Base-by-base conservation (phyloP, 179 eudicot species). In the Nepenthes alata region DNA sequence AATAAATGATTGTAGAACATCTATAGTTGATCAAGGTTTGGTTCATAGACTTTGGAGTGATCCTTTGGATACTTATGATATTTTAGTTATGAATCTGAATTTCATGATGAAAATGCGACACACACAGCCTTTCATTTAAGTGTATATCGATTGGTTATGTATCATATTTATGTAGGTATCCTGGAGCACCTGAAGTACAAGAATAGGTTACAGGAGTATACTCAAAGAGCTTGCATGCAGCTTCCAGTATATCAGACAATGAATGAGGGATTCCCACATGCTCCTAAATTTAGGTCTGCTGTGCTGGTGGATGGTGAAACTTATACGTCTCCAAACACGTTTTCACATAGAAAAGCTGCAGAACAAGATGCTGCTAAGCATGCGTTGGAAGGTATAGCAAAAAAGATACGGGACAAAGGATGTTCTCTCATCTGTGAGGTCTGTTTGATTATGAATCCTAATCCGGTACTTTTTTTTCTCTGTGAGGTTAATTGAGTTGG, bases 291-390 rank as follows among this genome's bases (percentile, higher is more conserved):
- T 57, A 76, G 71, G 39, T 80, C 77, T 14, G 71, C 70, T 6
- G 95, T 87, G 13, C 58, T 51, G 55, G 83, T 84, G 2, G 84
- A 84, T 61, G 95, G 87, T 49, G 64, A 53, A 15, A 65, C 67
- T n/a, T 84, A 71, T 53, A 57, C 58, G 9, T 76, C 81, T 52
- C 38, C 50, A 1, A 63, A 15, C 41, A 41, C 81, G 48, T 80
- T 55, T 57, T 2, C 75, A 10, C 58, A 44, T 5, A 65, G 58
- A 44, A 84, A 78, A 69, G 68, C 74, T 13, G 90, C 95, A 2
- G 90, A 87, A 45, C 82, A 80, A 67, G 78, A 80, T 67, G 90
- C 56, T 53, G 87, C 95, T 5, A 78, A 63, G 53, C 6, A 72
- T 60, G 95, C 90, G 6, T 67, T 81, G 63, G 72, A 67, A 38